These are phyloP conservation scores for Lyophyllum semitale DNA, from an alignment of 768 basidiomycete species.

Conservation along the genomic window DNA sequence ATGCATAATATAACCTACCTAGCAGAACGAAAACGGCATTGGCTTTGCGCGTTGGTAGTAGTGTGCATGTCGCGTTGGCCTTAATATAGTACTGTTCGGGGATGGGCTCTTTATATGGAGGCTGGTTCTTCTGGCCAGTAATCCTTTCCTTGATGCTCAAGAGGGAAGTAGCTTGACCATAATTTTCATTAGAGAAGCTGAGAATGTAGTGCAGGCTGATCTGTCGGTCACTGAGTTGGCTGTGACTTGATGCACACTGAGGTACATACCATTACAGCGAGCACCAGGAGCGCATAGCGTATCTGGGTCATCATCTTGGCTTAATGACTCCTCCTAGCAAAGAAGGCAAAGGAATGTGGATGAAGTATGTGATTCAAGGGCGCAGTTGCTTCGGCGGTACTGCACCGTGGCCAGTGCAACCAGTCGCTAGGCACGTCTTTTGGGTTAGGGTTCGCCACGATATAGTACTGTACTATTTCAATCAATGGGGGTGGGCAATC, in stretches of 20 bases:
- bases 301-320: constrained; percentile 55
- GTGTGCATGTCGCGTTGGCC: constrained; percentile 33
- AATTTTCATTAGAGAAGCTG: constrained; percentile 65
- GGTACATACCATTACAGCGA: constrained; percentile 45
- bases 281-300: constrained; percentile 54
- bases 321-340: constrained; percentile 7
- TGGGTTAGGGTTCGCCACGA: background rate
- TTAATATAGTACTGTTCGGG: constrained; percentile 58
- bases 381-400: constrained; percentile 9
- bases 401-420: no score
- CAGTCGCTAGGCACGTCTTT: background rate
- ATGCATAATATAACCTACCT: constrained; percentile 31
- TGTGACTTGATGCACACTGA: background rate
- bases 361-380: background rate
- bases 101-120: constrained; percentile 61
- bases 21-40: constrained; percentile 86
- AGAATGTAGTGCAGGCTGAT: constrained; percentile 65
- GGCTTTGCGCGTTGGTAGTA: constrained; percentile 57
- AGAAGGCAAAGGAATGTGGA: constrained; percentile 1
- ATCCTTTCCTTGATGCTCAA: constrained; percentile 40
- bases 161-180: constrained; percentile 61
- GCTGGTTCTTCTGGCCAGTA: constrained; percentile 24
- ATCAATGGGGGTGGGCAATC: no score
- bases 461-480: background rate
- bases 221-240: constrained; percentile 23